Percentiles rank a stretch among this genome's conserved stretches.
phyloP scores from a whole-genome alignment of 1,139 yeast genomes.

The Ogataea hybrid region DNA sequence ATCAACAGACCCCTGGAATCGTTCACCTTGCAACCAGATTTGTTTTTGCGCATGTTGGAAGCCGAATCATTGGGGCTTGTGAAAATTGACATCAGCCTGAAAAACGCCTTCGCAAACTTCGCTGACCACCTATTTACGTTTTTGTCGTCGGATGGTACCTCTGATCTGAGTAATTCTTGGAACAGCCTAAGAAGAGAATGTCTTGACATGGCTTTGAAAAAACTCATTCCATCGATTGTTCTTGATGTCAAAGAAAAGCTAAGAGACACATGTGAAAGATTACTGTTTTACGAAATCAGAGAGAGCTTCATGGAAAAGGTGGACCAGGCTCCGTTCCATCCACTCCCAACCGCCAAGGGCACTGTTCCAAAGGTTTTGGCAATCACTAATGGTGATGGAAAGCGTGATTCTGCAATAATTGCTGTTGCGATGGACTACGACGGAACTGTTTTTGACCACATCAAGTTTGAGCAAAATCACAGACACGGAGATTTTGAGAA shows the following conservation, averaged over 20 bases:
- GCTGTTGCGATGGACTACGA: constrained; percentile 77
- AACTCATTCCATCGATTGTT: constrained; percentile 65
- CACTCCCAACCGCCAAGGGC: constrained; percentile 73
- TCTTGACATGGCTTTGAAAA: constrained; percentile 64
- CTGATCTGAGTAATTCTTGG: constrained; percentile 82
- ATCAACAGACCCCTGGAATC: constrained; percentile 75
- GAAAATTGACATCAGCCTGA: constrained; percentile 43
- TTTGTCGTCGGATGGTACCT: constrained; percentile 77
- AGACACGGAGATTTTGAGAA: constrained; percentile 54
- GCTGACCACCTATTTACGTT: constrained; percentile 51
- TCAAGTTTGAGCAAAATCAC: constrained; percentile 69
- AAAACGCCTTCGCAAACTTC: constrained; percentile 30
- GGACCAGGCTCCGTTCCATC: constrained; percentile 92
- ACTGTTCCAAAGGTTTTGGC: constrained; percentile 84
- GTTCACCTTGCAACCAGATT: constrained; percentile 71
- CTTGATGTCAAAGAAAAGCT: constrained; percentile 82
- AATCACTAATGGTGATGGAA: constrained; percentile 84
- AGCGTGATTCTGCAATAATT: constrained; percentile 79
- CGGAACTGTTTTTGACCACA: constrained; percentile 73
- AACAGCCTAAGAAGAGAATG: constrained; percentile 70
- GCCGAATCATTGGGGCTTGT: constrained; percentile 73
- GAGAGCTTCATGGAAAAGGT: constrained; percentile 63
- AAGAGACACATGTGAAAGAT: constrained; percentile 72
- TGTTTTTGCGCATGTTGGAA: constrained; percentile 83
- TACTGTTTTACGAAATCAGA: constrained; percentile 69